Evolutionary conservation across 495 filamentous ascomycete species (phyloP).

Genomic region (Talaromyces liani): DNA sequence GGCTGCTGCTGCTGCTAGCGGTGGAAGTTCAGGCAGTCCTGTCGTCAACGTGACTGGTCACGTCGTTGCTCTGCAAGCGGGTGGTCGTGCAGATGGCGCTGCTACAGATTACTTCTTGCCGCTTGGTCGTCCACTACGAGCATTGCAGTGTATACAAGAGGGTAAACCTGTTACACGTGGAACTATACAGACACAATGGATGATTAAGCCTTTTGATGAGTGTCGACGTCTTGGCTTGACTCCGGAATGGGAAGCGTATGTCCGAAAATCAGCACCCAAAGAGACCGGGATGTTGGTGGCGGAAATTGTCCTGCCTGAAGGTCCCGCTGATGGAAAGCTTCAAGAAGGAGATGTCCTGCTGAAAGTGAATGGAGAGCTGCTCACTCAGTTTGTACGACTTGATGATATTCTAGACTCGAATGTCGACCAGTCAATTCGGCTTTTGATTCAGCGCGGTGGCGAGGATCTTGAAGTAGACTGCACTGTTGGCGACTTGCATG

Average conservation of each 20-base stretch:
- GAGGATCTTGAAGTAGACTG: conserved; percentile 81
- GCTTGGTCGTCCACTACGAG: conserved; percentile 78
- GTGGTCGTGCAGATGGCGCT: conserved; percentile 86
- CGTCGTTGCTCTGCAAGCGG: conserved; percentile 90
- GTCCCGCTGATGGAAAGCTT: conserved; percentile 74
- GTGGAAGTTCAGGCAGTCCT: conserved; percentile 92
- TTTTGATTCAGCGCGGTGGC: conserved; percentile 83
- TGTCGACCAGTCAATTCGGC: conserved; percentile 63
- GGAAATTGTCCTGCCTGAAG: conserved; percentile 87
- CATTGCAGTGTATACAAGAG: conserved; percentile 75
- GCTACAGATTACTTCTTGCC: conserved; percentile 98
- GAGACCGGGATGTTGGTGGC: conserved; percentile 96
- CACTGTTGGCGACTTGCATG: conserved; percentile 82
- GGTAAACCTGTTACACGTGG: conserved; percentile 70
- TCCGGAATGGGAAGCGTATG: conserved; percentile 74
- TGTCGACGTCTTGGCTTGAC: conserved; percentile 84
- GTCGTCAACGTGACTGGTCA: conserved; percentile 93
- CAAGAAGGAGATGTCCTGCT: conserved; percentile 95
- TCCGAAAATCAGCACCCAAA: conserved; percentile 75
- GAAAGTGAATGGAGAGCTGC: conserved; percentile 86
- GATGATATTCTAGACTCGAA: conserved; percentile 88
- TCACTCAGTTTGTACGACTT: conserved; percentile 90
- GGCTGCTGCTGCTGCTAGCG: conserved; percentile 91
- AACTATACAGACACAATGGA: conserved; percentile 97
- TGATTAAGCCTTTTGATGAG: conserved; percentile 95